A percentile compares a stretch with the other conserved stretches of the same genome.
phyloP scores from a whole-genome alignment of 2,329 filamentous ascomycete genomes.

The Aspergillus nomiae region DNA sequence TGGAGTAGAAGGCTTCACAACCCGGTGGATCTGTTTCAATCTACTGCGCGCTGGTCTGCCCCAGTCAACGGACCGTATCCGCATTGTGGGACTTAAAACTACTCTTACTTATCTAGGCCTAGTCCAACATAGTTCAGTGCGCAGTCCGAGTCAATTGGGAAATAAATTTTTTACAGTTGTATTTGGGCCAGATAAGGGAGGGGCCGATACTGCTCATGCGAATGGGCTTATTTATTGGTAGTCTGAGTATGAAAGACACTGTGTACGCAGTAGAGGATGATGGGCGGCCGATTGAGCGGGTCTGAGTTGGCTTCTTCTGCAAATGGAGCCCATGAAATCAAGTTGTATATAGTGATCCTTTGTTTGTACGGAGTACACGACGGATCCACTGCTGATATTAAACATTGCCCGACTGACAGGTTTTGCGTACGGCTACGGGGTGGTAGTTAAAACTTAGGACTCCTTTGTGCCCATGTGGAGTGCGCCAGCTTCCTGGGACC shows the following conservation, averaged over 20 bases:
- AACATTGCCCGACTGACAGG: not conserved
- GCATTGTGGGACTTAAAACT: slow-evolving; percentile 6
- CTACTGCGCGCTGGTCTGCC: slow-evolving; percentile 15
- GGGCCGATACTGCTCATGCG: not conserved
- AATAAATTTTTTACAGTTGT: not conserved
- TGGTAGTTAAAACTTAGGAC: not conserved
- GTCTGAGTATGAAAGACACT: not conserved
- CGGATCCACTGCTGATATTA: not conserved
- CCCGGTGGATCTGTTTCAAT: slow-evolving; percentile 13
- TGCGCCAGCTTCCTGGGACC: not conserved
- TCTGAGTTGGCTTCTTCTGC: not conserved
- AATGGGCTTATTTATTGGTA: not conserved
- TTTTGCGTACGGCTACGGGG: not conserved
- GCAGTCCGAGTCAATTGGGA: not conserved
- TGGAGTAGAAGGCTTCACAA: not conserved
- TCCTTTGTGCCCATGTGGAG: not conserved
- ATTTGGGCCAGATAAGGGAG: not conserved
- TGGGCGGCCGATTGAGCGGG: not conserved
- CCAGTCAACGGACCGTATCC: slow-evolving; percentile 18
- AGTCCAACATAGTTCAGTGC: not conserved
- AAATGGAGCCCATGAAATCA: not conserved
- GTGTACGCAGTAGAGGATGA: not conserved
- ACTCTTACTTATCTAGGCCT: not conserved
- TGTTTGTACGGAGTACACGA: not conserved
- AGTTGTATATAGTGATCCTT: not conserved